Percentiles rank a stretch among this genome's conserved stretches.
Evolutionary conservation across 345 rosid genomes (phyloP).

Genomic region (Hirschfeldia incana): DNA sequence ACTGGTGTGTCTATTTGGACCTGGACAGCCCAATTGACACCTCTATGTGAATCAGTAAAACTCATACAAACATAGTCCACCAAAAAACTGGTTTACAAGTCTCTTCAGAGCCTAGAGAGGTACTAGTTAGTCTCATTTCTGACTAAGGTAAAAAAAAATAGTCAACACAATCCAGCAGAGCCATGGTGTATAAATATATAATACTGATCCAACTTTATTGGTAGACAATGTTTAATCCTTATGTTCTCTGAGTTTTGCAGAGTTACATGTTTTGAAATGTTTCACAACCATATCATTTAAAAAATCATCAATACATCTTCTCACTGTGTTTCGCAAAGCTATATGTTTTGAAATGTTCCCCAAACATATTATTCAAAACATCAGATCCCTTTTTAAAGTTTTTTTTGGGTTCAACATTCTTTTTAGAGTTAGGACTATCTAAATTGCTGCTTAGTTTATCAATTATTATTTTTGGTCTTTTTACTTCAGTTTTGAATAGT

Average conservation of each 20-base stretch:
- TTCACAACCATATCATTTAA: not conserved
- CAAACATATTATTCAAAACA: too few species aligned
- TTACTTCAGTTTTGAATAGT: not conserved
- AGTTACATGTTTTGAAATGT: not conserved
- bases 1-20: too few species aligned
- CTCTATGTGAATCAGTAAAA: too few species aligned
- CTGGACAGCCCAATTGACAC: too few species aligned
- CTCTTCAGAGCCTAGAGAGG: not conserved
- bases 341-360: too few species aligned
- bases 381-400: too few species aligned
- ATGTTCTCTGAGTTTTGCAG: not conserved
- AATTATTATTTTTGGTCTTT: not conserved
- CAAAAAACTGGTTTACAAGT: not conserved
- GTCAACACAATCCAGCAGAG: not conserved
- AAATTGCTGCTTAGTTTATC: not conserved
- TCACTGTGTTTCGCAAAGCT: too few species aligned
- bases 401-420: too few species aligned
- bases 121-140: not conserved
- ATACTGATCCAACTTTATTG: conserved; percentile 4
- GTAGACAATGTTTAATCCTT: not conserved
- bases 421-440: not conserved
- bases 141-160: not conserved
- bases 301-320: not conserved
- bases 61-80: too few species aligned
- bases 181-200: not conserved